These are phyloP conservation scores for Metrosideros polymorpha DNA, from an alignment of 441 rosid species.

Conservation along the genomic window DNA sequence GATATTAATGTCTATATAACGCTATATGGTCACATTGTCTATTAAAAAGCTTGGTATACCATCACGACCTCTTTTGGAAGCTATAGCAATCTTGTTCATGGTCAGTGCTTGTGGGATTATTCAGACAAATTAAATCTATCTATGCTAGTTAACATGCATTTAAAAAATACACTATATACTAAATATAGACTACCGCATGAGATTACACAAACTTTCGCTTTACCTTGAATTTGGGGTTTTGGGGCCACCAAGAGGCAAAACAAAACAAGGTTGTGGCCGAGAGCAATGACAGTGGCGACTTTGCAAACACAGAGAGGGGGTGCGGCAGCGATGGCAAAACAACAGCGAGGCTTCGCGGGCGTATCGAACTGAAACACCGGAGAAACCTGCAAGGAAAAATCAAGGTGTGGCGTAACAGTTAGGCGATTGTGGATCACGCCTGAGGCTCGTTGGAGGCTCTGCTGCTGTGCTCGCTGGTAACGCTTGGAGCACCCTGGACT, in stretches of 20 bases:
- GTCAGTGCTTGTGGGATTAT: background rate
- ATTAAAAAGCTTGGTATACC: background rate
- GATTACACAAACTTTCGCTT: background rate
- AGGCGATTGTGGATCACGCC: background rate
- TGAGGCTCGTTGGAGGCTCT: background rate
- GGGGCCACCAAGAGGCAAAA: background rate
- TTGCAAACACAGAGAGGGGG: background rate
- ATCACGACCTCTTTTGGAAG: background rate
- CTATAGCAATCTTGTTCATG: background rate
- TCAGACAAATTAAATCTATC: no score
- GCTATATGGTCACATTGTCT: background rate
- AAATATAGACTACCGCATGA: no score
- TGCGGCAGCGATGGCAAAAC: background rate
- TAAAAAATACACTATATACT: no score
- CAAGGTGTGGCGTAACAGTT: background rate
- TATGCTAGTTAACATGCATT: no score
- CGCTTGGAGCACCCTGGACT: background rate
- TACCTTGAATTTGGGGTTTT: background rate
- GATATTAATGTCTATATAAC: background rate
- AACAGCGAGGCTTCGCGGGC: background rate
- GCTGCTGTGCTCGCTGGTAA: background rate
- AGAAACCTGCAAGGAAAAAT: background rate
- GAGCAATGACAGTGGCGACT: background rate
- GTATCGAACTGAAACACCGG: background rate
- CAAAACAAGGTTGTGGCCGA: background rate